Conservation (phyloP, 2,329 filamentous ascomycete species). For the Aspergillus uvarum region DNA sequence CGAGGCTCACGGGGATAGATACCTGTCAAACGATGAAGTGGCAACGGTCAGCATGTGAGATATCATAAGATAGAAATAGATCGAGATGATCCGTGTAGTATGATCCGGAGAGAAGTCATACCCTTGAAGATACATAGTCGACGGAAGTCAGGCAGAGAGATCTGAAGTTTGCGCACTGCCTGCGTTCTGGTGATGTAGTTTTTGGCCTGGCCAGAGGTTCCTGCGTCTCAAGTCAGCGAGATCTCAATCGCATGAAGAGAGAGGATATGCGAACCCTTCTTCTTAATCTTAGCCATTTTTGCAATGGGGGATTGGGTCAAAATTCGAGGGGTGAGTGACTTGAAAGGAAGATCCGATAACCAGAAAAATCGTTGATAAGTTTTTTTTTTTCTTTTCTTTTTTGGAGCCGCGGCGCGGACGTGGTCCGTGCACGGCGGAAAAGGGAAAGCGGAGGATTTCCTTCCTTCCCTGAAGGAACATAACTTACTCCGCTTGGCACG, state of each 20-base stretch:
- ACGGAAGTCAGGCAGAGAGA: conserved; percentile 95
- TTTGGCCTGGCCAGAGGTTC: conserved; percentile 86
- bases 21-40: conserved; percentile 44
- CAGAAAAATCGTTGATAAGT: conserved; percentile 39
- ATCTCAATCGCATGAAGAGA: not conserved
- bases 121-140: conserved; percentile 99
- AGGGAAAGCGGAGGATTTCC: conserved; percentile 19
- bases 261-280: conserved; percentile 63
- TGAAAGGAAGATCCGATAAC: conserved; percentile 33
- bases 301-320: conserved; percentile 11
- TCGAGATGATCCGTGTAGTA: not conserved
- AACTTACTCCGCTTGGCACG: conserved; percentile 16
- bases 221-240: conserved; percentile 38
- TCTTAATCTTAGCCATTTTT: conserved; percentile 78
- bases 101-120: conserved; percentile 23
- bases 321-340: conserved; percentile 16
- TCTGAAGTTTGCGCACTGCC: conserved; percentile 95
- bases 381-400: conserved; percentile 32
- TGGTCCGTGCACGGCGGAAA: conserved; percentile 36
- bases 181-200: conserved; percentile 98
- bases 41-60: conserved; percentile 17
- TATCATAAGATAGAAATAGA: not conserved
- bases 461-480: not conserved
- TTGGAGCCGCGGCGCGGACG: conserved; percentile 17
- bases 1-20: conserved; percentile 97